Conservation (phyloP, 345 rosid genomes). For the Eucalyptus regnans region DNA sequence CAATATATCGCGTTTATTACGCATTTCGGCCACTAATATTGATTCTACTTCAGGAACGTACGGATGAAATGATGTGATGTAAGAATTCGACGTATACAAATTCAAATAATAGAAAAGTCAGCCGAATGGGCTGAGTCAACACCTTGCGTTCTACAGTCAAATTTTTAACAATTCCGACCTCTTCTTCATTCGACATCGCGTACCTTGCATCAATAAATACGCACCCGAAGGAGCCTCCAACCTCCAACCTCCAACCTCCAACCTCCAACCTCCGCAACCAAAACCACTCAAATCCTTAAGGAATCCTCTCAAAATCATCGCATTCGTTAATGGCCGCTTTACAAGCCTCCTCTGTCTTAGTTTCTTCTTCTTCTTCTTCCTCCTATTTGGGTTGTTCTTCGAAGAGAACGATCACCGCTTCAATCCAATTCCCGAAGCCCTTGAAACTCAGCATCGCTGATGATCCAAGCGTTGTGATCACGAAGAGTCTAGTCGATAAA, state of each 20-base stretch:
- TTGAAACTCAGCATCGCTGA: background rate
- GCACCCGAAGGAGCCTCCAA: background rate
- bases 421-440: background rate
- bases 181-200: background rate
- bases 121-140: background rate
- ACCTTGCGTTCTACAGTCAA: background rate
- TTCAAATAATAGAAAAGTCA: background rate
- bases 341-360: background rate
- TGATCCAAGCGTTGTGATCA: background rate
- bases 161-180: background rate
- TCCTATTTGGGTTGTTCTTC: background rate
- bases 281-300: background rate
- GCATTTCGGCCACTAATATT: background rate
- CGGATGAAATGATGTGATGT: too few relatives aligned
- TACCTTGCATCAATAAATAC: background rate
- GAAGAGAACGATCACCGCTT: background rate
- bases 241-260: background rate
- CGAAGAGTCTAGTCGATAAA: background rate
- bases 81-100: background rate
- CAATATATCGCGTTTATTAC: background rate
- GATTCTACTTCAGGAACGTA: background rate
- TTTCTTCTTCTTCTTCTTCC: background rate
- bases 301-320: background rate
- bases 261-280: background rate
- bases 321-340: background rate